Evolutionary conservation across 139 green algal genomes (phyloP), one percentile per base, ranked within the genome.

Genomic region (Deuterostichococcus epilithicus): DNA sequence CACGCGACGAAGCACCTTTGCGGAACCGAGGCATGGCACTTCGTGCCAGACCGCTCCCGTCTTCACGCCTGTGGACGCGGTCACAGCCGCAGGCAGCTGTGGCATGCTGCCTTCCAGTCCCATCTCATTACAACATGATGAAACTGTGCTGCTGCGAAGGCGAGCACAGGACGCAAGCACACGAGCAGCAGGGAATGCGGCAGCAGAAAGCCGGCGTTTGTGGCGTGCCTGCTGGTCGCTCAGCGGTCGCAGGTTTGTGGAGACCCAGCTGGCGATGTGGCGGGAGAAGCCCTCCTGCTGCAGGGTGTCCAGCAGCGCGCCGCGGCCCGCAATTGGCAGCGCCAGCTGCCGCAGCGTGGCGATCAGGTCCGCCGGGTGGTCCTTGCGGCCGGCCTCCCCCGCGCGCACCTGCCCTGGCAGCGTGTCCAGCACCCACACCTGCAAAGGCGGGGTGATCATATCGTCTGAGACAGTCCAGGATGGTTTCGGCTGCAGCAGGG

Each of bases 371-470:
- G 72, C 89, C 0, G 94, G 94, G 59, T 92, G 87, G 84, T 98
- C 94, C 28, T 79, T 60, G 18, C 78, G 52, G 22, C 86, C 81
- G 33, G 70, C 70, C 22, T 84, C 80, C 3, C 83, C 89, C 3
- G 79, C 77, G 1, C 90, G 81, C 30, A 98, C 87, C 69, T 91
- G 81, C 1, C 93, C 94, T 0, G 93, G 94, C 52, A 97, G 85
- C 1, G 94, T 86, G 76, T 98, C 94, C 58, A 98, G 85, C 66
- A 97, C 93, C 94, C 94, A 98, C 26, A 92, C 91, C 81, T 89
- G 84, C 15, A 67, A 0, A 10, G 2, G 67, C 32, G 59, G 39
- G 35, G 59, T n/a, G n/a, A n/a, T n/a, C n/a, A n/a, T n/a, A n/a
- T n/a, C n/a, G n/a, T n/a, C n/a, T 25, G 25, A 67, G 25, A 25